phyloP scores from a whole-genome alignment of 257 asterid species.

The Solanum peruvianum region DNA sequence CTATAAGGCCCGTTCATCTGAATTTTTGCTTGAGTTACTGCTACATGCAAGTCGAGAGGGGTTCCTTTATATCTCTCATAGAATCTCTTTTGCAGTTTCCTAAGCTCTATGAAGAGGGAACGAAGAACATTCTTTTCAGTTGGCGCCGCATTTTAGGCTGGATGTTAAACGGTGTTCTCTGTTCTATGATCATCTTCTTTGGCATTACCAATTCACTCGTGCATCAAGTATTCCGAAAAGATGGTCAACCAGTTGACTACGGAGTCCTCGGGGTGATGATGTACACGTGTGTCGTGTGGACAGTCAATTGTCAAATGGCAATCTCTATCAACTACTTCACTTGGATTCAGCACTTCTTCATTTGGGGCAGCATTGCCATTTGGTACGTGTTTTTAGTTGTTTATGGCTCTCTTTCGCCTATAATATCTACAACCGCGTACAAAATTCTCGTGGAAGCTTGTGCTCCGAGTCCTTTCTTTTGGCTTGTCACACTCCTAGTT shows the following conservation, averaged over 20 bases:
- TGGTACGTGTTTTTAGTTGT: constrained; percentile 65
- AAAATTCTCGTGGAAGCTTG: constrained; percentile 69
- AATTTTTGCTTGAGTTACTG: background rate
- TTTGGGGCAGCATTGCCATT: constrained; percentile 80
- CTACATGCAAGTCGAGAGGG: background rate
- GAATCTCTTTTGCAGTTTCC: constrained; percentile 48
- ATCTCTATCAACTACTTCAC: constrained; percentile 84
- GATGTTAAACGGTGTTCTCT: constrained; percentile 67
- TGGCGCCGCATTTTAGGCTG: constrained; percentile 90
- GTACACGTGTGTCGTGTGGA: constrained; percentile 85
- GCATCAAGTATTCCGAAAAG: constrained; percentile 55
- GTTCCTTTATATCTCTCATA: background rate
- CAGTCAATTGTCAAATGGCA: constrained; percentile 94
- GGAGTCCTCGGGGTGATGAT: constrained; percentile 70
- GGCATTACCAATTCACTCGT: constrained; percentile 38
- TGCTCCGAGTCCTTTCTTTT: constrained; percentile 67
- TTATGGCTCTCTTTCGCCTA: constrained; percentile 56
- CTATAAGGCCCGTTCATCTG: background rate
- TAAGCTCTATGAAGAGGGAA: constrained; percentile 66
- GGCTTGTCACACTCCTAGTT: constrained; percentile 53
- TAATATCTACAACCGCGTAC: constrained; percentile 54
- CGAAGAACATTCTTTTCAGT: constrained; percentile 60
- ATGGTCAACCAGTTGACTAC: constrained; percentile 61
- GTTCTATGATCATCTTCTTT: constrained; percentile 75
- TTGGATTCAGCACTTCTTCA: constrained; percentile 89